phyloP scores from a whole-genome alignment of 139 green algal species.

The Picochlorum sp. region DNA sequence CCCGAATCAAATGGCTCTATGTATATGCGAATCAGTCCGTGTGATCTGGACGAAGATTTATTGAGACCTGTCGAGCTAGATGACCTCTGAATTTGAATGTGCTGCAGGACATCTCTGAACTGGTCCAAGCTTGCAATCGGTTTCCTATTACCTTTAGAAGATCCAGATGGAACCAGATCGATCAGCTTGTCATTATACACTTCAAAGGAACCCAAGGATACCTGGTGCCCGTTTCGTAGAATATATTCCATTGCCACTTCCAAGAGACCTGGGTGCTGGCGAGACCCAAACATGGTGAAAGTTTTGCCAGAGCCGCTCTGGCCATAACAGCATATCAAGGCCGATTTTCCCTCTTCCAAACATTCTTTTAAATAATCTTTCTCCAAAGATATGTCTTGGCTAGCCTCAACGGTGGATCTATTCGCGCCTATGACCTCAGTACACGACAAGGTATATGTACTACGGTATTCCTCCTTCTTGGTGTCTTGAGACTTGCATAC shows the following conservation, averaged over 20 bases:
- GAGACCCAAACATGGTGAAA: conserved; percentile 62
- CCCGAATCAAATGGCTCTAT: conserved; percentile 45
- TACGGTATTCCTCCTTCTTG: too few relatives aligned
- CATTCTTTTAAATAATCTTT: neutral
- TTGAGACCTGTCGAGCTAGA: conserved; percentile 29
- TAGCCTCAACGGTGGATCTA: too few relatives aligned
- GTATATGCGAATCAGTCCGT: conserved; percentile 61
- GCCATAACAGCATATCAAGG: conserved; percentile 36
- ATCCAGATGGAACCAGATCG: conserved; percentile 61
- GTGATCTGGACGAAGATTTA: conserved; percentile 46
- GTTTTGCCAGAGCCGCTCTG: conserved; percentile 73
- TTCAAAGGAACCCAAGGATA: conserved; percentile 53
- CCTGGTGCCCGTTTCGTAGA: neutral
- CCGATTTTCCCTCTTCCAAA: neutral
- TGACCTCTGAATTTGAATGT: conserved; percentile 24
- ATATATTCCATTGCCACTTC: neutral
- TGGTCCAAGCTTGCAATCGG: neutral
- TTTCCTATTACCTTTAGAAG: conserved; percentile 47
- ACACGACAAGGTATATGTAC: too few relatives aligned
- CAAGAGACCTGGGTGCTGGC: conserved; percentile 25
- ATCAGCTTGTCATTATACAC: conserved; percentile 66
- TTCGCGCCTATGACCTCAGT: too few relatives aligned
- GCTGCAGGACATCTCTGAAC: neutral
- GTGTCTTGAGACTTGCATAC: too few relatives aligned
- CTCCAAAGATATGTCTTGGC: too few relatives aligned